These are phyloP conservation scores for Suillus alpinus DNA, from an alignment of 768 basidiomycete genomes.

Conservation along the genomic window DNA sequence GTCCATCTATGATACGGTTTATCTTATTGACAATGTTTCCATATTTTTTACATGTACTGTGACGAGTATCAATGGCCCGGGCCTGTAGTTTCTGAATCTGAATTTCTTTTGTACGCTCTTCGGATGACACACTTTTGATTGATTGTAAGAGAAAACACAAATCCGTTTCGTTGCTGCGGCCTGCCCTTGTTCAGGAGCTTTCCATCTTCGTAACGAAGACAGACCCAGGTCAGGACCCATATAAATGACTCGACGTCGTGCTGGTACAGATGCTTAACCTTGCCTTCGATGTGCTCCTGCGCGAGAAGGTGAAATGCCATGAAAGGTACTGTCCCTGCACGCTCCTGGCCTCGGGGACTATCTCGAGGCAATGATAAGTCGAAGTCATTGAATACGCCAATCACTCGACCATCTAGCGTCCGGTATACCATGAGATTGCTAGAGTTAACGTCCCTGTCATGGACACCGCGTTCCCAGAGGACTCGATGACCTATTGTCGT, in stretches of 20 bases:
- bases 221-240: too few species aligned
- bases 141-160: too few species aligned
- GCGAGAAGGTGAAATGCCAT: too few species aligned
- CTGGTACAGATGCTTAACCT: background rate
- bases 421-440: slow-evolving; percentile 10
- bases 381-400: slow-evolving; percentile 13
- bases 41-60: background rate
- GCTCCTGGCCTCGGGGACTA: background rate
- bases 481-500: slow-evolving; percentile 6
- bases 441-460: slow-evolving; percentile 9
- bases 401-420: background rate
- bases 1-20: background rate
- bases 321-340: slow-evolving; percentile 11
- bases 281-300: background rate
- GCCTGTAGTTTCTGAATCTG: background rate
- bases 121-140: background rate
- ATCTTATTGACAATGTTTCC: background rate
- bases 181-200: too few species aligned
- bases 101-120: background rate
- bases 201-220: too few species aligned
- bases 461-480: background rate
- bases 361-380: slow-evolving; percentile 1
- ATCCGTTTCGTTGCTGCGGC: too few species aligned
- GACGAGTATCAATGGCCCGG: background rate
- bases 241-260: too few species aligned